Base-by-base conservation (phyloP, 2,329 filamentous ascomycete genomes). In the Beauveria scarabaeidicola region DNA sequence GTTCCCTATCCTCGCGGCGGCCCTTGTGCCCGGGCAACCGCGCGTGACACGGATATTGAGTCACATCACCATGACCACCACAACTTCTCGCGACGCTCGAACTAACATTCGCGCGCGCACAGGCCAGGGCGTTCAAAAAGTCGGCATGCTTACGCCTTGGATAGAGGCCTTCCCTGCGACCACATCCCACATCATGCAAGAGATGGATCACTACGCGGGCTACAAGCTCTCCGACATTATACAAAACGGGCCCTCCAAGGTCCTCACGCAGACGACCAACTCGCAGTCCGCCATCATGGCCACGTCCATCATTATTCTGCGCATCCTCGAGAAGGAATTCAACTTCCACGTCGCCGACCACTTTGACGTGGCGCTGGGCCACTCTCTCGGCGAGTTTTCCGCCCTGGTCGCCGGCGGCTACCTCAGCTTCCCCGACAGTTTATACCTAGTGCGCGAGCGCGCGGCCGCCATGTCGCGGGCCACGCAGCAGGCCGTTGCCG, bases 211-310 rank as follows among this genome's bases (percentile, higher is more conserved):
- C 46, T 83, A 84, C 27, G 81, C 96, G 67, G 83, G 87, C 66
- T 85, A 87, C 68, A 86, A 86, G 63, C 81, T 97, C 60, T 91
- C 90, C 43, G 78, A 81, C 27, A 81, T 93, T 61, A 96, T 97
- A 66, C 85, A 87, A 61, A 78, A 89, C 29, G 92, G 93, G 0
- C 89, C 93, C 1, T 90, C 89, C 66, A 85, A 84, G 59, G 75
- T 80, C 55, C 83, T 97, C 59, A 95, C 90, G 44, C 82, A 84
- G 60, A 97, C 93, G 5, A 84, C 89, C 64, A 92, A 96, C 70
- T 89, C 93, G 4, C 93, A 97, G 73, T 93, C 93, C 1, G 92
- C 93, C 67, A 96, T 97, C 73, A 96, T 97, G 91, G 90, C 91
- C 15, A 94, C 91, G 4, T 95, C 90, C 29, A 86, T 97, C 69